A percentile compares a stretch with the other conserved stretches of the same genome.
Conservation (phyloP, 805 yeast genomes). For the Wickerhamiella vanderwaltii region DNA sequence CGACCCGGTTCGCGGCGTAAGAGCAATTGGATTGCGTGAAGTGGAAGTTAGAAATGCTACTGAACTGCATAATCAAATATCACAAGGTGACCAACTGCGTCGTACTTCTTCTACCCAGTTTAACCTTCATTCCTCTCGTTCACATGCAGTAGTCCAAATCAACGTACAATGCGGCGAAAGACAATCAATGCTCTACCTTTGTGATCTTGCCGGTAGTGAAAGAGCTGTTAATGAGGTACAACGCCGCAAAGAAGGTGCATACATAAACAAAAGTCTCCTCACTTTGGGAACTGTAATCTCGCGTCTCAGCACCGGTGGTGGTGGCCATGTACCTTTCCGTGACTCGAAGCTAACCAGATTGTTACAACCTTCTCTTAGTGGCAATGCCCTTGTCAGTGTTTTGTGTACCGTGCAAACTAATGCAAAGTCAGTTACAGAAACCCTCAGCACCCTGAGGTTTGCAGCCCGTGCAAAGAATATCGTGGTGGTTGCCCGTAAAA, state of each 20-base stretch:
- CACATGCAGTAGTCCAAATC: conserved; percentile 79
- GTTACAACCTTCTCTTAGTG: conserved; percentile 84
- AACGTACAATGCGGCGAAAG: conserved; percentile 35
- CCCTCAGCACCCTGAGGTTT: conserved; percentile 76
- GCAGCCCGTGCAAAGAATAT: conserved; percentile 90
- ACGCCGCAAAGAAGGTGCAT: conserved; percentile 87
- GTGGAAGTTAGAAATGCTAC: conserved; percentile 42
- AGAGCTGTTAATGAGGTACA: conserved; percentile 62
- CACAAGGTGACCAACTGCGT: conserved; percentile 59
- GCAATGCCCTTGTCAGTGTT: conserved; percentile 70
- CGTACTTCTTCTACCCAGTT: conserved; percentile 82
- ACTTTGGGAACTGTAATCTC: conserved; percentile 91
- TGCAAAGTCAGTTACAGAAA: conserved; percentile 53
- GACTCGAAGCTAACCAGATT: conserved; percentile 86
- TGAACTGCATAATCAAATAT: conserved; percentile 49
- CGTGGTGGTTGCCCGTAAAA: conserved; percentile 48
- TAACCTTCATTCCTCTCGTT: conserved; percentile 76
- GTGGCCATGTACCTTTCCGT: conserved; percentile 76
- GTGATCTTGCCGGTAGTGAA: conserved; percentile 97
- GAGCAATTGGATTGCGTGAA: conserved; percentile 61
- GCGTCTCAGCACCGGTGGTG: conserved; percentile 42
- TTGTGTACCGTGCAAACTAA: conserved; percentile 73
- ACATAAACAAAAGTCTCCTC: conserved; percentile 76
- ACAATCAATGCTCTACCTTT: conserved; percentile 61
- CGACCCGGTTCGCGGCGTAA: conserved; percentile 57